phyloP scores from a whole-genome alignment of 2,329 filamentous ascomycete species.

The Alternaria burnsii region DNA sequence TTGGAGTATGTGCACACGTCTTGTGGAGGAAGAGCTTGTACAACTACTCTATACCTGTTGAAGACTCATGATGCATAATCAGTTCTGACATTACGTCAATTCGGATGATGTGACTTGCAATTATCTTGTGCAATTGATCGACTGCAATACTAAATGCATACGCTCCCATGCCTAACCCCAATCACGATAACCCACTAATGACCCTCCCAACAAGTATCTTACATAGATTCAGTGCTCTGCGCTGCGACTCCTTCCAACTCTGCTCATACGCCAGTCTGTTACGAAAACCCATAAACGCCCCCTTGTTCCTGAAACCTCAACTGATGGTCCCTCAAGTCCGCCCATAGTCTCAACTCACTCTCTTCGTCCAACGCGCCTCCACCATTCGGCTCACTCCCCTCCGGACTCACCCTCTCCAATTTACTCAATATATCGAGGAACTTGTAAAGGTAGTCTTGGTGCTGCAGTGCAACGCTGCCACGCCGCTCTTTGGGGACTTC shows the following conservation, averaged over 20 bases:
- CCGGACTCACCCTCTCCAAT: constrained; percentile 70
- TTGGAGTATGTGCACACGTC: not conserved
- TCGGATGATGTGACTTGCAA: not conserved
- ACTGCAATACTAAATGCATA: not conserved
- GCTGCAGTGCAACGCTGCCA: constrained; percentile 62
- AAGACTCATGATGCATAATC: not conserved
- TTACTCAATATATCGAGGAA: constrained; percentile 79
- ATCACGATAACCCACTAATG: not conserved
- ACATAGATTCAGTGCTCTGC: too few relatives aligned
- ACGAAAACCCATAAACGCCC: constrained; percentile 58
- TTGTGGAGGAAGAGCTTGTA: not conserved
- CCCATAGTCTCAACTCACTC: constrained; percentile 79
- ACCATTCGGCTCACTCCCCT: constrained; percentile 41
- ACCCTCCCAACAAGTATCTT: not conserved
- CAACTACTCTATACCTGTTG: constrained; percentile 2
- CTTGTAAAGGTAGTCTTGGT: constrained; percentile 74
- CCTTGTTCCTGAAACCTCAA: constrained; percentile 73
- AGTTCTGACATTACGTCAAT: not conserved
- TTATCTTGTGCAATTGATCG: not conserved
- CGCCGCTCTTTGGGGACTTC: constrained; percentile 65
- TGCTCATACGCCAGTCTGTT: not conserved
- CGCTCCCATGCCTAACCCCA: not conserved
- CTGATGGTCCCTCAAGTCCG: constrained; percentile 80
- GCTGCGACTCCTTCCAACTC: not conserved
- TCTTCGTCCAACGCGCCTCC: constrained; percentile 67